Evolutionary conservation across 1,284 basidiomycete species (phyloP).

Genomic region (Trichosporon sp.): DNA sequence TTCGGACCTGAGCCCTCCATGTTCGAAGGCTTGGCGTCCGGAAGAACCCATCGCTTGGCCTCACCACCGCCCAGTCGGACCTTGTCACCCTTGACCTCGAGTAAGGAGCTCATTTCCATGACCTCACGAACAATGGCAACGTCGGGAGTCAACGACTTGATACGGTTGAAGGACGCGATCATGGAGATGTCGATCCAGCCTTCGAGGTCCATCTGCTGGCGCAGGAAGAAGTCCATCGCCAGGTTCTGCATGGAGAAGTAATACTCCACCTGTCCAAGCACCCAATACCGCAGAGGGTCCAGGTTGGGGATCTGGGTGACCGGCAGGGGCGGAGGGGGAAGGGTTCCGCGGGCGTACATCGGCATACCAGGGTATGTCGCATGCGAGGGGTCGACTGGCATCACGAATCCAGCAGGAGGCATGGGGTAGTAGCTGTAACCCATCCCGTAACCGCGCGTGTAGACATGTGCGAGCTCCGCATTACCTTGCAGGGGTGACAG

Average conservation of each 20-base stretch:
- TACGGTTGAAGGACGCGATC: constrained; percentile 80
- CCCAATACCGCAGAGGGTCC: constrained; percentile 61
- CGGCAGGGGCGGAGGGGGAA: constrained; percentile 57
- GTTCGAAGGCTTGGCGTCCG: constrained; percentile 54
- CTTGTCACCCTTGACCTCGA: constrained; percentile 65
- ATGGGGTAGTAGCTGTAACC: constrained; percentile 31
- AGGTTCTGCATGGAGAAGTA: constrained; percentile 83
- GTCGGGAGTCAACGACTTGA: constrained; percentile 66
- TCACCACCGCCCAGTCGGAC: constrained; percentile 60
- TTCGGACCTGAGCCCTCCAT: constrained; percentile 15
- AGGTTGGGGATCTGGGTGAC: constrained; percentile 56
- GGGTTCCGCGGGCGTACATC: constrained; percentile 9
- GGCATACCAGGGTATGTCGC: constrained; percentile 6
- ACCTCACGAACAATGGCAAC: constrained; percentile 65
- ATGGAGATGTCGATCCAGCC: constrained; percentile 81
- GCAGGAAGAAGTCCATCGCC: constrained; percentile 73
- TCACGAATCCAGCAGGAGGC: constrained; percentile 16
- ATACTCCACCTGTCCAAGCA: constrained; percentile 76
- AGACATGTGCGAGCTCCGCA: constrained; percentile 19
- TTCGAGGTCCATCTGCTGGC: constrained; percentile 81
- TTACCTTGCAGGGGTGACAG: constrained; percentile 15
- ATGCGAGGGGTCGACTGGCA: constrained; percentile 15
- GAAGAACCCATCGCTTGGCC: constrained; percentile 69
- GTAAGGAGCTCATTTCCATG: constrained; percentile 61
- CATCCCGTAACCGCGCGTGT: constrained; percentile 27